Evolutionary conservation across 805 yeast species (phyloP), one percentile per base, ranked within the genome.

Genomic region (Barnettozyma pratensis): DNA sequence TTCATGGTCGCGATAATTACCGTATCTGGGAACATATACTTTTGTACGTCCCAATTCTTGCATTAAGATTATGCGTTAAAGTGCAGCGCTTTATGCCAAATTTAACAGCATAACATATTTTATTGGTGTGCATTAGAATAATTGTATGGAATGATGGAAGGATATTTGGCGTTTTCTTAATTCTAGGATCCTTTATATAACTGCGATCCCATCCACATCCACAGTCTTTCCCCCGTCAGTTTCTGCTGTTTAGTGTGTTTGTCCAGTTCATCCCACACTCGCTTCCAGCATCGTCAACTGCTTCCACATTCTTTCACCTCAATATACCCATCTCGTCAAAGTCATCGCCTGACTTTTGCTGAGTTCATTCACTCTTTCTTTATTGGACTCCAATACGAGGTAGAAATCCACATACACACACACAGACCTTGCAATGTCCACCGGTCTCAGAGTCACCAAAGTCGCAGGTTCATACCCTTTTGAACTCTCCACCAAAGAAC

Each of bases 401-500:
- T n/a, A n/a, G n/a, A n/a, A n/a, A n/a, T n/a, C n/a, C n/a, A 19
- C 19, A 19, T 19, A 19, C 19, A 3, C 19, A 3, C 19, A 19
- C 19, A 19, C 19, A 19, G 19, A 19, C 19, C 19, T 9, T 30
- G 40, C 3, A 29, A 54, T 59, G 58, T 47, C 59, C 5, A 41
- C 61, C 42, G 73, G 73, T n/a, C 59, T 70, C 30, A 62, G 55
- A 35, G 69, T 69, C 38, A 64, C 70, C 3, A 42, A 37, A 29
- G 8, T 19, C 1, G 26, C 45, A 3, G 45, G 40, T 6, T 14
- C 29, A 7, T 42, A 42, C 25, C 40, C 45, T 3, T 63, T 67
- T 31, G 70, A 70, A 45, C 63, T 81, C 35, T 77, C 81, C 50
- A 64, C 73, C 37, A 57, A 72, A 6, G 88, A 82, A 60, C 57